phyloP scores from a whole-genome alignment of 306 rosid genomes.

The Cucurbita argyrosperma region DNA sequence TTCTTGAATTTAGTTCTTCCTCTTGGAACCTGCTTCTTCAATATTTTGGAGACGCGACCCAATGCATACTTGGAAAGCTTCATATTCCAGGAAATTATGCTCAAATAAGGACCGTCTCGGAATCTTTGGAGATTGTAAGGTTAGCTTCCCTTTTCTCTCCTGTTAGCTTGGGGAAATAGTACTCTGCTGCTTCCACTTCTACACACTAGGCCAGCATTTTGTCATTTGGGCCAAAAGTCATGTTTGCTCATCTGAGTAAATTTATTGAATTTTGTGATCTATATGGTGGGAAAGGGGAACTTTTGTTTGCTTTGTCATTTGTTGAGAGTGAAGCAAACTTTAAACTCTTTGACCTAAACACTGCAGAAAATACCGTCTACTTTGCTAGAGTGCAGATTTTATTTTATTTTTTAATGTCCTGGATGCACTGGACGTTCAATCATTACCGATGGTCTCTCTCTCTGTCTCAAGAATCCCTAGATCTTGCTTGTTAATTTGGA shows the following conservation, averaged over 20 bases:
- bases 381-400: not conserved
- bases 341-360: not conserved
- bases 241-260: not conserved
- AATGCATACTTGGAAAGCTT: slow-evolving; percentile 22
- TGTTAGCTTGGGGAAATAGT: not conserved
- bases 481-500: not conserved
- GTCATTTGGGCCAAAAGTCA: not conserved
- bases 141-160: slow-evolving; percentile 8
- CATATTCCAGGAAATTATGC: slow-evolving; percentile 8
- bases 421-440: not conserved
- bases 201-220: not conserved
- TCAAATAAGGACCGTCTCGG: slow-evolving; percentile 22
- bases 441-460: not conserved
- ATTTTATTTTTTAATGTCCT: not conserved
- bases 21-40: slow-evolving; percentile 38
- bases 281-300: not conserved
- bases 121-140: slow-evolving; percentile 61
- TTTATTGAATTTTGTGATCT: not conserved
- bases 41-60: slow-evolving; percentile 32
- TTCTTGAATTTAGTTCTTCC: slow-evolving; percentile 38
- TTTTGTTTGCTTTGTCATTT: not conserved
- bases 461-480: not conserved
- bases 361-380: not conserved
- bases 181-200: slow-evolving; percentile 1
- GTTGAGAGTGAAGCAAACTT: not conserved